A percentile compares a stretch with the other conserved stretches of the same genome.
Conservation (phyloP, 1,139 yeast genomes). For the Hanseniaspora uvarum region DNA sequence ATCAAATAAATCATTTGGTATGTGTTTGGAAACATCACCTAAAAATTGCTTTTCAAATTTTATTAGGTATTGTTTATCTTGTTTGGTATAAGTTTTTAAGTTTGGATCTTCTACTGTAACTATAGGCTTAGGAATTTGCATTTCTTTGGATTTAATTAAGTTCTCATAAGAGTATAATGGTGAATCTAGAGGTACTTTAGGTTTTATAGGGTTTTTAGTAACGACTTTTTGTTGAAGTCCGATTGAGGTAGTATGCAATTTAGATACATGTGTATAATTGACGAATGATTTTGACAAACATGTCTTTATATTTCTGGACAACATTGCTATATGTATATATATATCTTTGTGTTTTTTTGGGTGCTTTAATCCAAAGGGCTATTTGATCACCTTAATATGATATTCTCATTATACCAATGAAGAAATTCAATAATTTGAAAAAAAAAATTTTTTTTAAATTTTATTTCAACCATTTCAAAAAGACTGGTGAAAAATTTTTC, state of each 20-base stretch:
- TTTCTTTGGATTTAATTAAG: not conserved
- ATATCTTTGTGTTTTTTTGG: not conserved
- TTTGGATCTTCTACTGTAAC: not conserved
- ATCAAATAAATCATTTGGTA: constrained; percentile 6
- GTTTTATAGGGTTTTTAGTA: not conserved
- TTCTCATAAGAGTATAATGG: constrained; percentile 10
- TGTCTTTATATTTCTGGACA: not conserved
- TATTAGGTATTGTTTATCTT: constrained; percentile 6
- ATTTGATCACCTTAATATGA: too few relatives aligned
- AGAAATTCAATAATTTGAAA: not conserved
- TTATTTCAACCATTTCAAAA: not conserved
- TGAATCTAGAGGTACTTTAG: constrained; percentile 19
- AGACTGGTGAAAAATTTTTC: not conserved
- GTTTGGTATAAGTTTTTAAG: not conserved
- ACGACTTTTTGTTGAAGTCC: not conserved
- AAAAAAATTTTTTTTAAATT: not conserved
- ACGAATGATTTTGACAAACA: not conserved
- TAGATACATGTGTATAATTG: not conserved
- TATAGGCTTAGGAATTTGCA: constrained; percentile 2
- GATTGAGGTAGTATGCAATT: not conserved
- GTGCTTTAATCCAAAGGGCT: too few relatives aligned
- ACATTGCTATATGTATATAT: not conserved
- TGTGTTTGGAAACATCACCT: not conserved
- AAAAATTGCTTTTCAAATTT: not conserved
- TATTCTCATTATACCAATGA: too few relatives aligned